These are phyloP conservation scores for Moesziomyces sp. DNA, from an alignment of 1,284 basidiomycete species.

Conservation along the genomic window DNA sequence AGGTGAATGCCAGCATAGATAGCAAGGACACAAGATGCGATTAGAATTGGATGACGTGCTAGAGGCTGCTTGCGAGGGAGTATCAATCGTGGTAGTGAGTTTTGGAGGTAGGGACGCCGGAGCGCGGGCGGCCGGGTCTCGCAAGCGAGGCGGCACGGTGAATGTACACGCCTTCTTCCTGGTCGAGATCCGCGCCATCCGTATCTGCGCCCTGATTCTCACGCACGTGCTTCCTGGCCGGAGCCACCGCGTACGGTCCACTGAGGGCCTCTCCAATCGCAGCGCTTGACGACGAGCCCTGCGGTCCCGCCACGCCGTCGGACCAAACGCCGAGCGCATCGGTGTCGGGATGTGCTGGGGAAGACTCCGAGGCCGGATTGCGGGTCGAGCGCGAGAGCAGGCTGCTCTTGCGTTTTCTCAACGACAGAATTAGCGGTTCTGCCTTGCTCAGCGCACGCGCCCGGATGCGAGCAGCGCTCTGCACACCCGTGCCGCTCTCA, in stretches of 20 bases:
- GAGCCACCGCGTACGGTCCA: slow-evolving; percentile 33
- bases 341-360: background rate
- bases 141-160: slow-evolving; percentile 17
- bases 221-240: slow-evolving; percentile 8
- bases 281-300: slow-evolving; percentile 17
- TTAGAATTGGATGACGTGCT: too few species aligned
- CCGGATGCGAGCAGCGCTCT: slow-evolving; percentile 11
- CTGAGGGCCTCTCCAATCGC: slow-evolving; percentile 41
- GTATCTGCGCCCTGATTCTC: background rate
- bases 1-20: too few species aligned
- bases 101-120: too few species aligned
- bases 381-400: slow-evolving; percentile 20
- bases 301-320: slow-evolving; percentile 37
- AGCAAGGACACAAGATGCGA: too few species aligned
- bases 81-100: too few species aligned
- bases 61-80: too few species aligned
- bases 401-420: slow-evolving; percentile 41
- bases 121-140: too few species aligned
- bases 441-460: slow-evolving; percentile 27
- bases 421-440: slow-evolving; percentile 49
- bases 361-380: background rate
- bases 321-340: slow-evolving; percentile 25
- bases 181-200: slow-evolving; percentile 25
- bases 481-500: background rate
- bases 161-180: slow-evolving; percentile 55